Conservation (phyloP, 169 alveolate genomes). For the Ichthyophthirius multifiliis region DNA sequence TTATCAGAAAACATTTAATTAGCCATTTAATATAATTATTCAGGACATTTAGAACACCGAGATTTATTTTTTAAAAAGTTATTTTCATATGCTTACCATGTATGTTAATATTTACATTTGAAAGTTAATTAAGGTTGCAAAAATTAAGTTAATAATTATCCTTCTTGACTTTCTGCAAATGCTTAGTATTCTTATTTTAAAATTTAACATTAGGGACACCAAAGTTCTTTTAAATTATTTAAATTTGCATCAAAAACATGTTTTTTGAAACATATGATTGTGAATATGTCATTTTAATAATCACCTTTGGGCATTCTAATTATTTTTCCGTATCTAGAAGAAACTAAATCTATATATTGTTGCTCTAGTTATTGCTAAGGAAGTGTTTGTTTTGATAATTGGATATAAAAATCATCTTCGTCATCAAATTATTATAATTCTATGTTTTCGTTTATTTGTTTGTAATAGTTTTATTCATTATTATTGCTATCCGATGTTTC, state of each 20-base stretch:
- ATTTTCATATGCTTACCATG: background rate
- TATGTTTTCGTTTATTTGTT: too few species aligned
- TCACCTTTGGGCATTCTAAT: background rate
- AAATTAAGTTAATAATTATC: background rate
- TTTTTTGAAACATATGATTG: background rate
- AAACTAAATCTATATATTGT: background rate
- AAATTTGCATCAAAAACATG: background rate
- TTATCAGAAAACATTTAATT: too few species aligned
- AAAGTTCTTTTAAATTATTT: background rate
- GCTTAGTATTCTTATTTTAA: background rate
- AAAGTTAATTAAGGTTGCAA: background rate
- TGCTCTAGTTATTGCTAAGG: background rate
- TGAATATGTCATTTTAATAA: too few species aligned
- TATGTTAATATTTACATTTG: background rate
- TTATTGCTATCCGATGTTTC: too few species aligned
- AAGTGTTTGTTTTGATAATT: background rate
- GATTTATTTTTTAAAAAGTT: background rate
- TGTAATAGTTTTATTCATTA: too few species aligned
- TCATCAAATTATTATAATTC: background rate
- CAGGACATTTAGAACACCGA: constrained; percentile 7
- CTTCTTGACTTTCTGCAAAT: background rate
- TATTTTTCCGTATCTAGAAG: background rate
- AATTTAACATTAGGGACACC: constrained; percentile 9
- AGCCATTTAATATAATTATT: too few species aligned
- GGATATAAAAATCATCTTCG: constrained; percentile 6